These are phyloP conservation scores for Russula abietina DNA, from an alignment of 768 basidiomycete genomes.

Conservation along the genomic window DNA sequence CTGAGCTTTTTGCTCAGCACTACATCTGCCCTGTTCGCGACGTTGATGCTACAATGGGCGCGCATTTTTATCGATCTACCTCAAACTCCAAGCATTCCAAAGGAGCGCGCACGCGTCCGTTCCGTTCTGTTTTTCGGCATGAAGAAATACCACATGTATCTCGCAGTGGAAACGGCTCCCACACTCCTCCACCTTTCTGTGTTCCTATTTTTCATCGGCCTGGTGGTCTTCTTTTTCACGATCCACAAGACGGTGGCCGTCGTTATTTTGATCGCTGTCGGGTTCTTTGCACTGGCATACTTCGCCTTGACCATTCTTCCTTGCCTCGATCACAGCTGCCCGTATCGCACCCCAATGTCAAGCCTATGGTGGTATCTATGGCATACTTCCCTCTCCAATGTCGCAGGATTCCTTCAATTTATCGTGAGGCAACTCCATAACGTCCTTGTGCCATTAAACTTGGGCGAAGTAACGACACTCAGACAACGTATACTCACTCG, in stretches of 20 bases:
- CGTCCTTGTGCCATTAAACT: not conserved
- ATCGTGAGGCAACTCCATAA: not conserved
- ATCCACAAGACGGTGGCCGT: slow-evolving; percentile 8
- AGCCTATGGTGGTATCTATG: slow-evolving; percentile 6
- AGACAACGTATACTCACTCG: not conserved
- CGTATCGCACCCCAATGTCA: slow-evolving; percentile 23
- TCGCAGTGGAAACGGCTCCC: slow-evolving; percentile 4
- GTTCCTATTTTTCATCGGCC: slow-evolving; percentile 20
- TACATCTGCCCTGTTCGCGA: slow-evolving; percentile 16
- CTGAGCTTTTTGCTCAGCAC: slow-evolving; percentile 16
- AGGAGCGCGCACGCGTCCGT: slow-evolving; percentile 16
- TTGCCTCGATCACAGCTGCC: slow-evolving; percentile 9
- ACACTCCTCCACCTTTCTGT: slow-evolving; percentile 30
- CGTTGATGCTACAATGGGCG: slow-evolving; percentile 17
- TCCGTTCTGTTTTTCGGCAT: slow-evolving; percentile 12
- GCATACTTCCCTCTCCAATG: not conserved
- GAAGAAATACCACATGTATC: not conserved
- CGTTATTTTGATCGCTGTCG: not conserved
- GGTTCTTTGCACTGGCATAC: slow-evolving; percentile 7
- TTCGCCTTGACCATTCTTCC: slow-evolving; percentile 11
- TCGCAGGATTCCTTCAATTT: not conserved
- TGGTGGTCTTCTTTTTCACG: slow-evolving; percentile 14
- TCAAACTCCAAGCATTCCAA: slow-evolving; percentile 17
- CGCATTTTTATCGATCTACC: slow-evolving; percentile 15
- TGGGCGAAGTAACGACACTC: not conserved